A percentile compares a stretch with the other conserved stretches of the same genome.
These are phyloP conservation scores for Eutrema heterophyllum DNA, from an alignment of 345 rosid species.

Conservation along the genomic window DNA sequence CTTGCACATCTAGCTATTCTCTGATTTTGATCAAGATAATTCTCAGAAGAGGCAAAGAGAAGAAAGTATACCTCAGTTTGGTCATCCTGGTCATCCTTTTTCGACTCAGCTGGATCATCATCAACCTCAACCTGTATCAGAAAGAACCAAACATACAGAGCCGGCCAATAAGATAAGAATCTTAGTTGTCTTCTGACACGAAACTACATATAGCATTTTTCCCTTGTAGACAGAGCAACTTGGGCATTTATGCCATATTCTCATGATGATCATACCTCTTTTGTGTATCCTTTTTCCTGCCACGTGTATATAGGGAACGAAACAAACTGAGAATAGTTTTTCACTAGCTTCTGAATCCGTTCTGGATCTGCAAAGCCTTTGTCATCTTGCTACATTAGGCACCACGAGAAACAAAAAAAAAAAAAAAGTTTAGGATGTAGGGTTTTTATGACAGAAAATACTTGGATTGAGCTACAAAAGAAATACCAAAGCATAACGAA, in stretches of 20 bases:
- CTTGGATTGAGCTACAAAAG: constrained; percentile 8
- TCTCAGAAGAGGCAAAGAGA: neutral
- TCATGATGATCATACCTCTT: constrained; percentile 54
- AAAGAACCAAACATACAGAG: neutral
- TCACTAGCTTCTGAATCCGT: constrained; percentile 86
- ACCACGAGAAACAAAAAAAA: neutral
- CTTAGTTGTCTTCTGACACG: neutral
- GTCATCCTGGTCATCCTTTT: constrained; percentile 49
- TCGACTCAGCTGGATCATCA: constrained; percentile 79
- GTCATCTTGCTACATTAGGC: constrained; percentile 54
- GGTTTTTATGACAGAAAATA: neutral
- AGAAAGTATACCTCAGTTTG: constrained; percentile 48
- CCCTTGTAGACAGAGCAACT: neutral
- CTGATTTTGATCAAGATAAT: neutral
- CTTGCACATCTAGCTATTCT: neutral
- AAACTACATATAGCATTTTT: neutral
- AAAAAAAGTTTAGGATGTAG: constrained; percentile 18
- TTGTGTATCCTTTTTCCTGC: constrained; percentile 94
- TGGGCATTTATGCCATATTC: neutral
- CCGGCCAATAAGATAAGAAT: neutral
- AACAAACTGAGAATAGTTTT: constrained; percentile 94
- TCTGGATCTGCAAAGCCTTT: constrained; percentile 95
- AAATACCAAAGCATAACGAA: constrained; percentile 16
- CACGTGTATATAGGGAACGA: constrained; percentile 98
- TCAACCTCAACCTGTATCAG: constrained; percentile 83